Evolutionary conservation across 371 early-diverging fungal genomes (phyloP), one percentile per base, ranked within the genome.

Genomic region (Polyrhizophydium stewartii): DNA sequence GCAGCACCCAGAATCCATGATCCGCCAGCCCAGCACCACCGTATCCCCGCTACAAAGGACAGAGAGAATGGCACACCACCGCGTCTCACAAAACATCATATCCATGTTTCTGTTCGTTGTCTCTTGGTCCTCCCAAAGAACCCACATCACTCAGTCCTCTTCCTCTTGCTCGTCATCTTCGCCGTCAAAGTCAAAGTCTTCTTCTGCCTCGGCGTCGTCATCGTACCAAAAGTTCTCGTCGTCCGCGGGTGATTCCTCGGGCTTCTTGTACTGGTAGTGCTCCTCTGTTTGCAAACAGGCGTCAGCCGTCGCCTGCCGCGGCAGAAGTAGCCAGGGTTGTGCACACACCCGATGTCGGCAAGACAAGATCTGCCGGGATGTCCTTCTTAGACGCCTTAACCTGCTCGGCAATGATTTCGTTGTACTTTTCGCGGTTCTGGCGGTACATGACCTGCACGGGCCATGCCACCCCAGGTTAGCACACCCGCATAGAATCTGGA

Each of bases 351-450:
- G 57, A 59, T 27, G 56, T 71, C 7, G 76, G 74, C 56, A 76
- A 60, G 27, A 61, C 24, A 24, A 50, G 28, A 19, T 50, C 50
- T 25, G 2, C 27, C 25, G 50, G 50, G 24, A 73, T 73, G 47
- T 78, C 70, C 52, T 64, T 61, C 51, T 69, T 68, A 21, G 71
- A 70, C 35, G 21, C 19, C 58, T 73, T 67, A 13, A 75, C 75
- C 55, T 78, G 74, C 59, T 68, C 49, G 49, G 63, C 56, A 19
- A 76, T 70, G 27, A 60, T 73, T n/a, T 30, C 22, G 3, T 68
- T 60, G 58, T 74, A 78, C 19, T 38, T 40, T 22, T 62, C 61
- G 3, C 69, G 59, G 58, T 76, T 62, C 6, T 64, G 60, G 32
- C 78, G 37, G 51, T 59, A 78, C 60, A 75, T 32, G 28, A 76